Conservation (phyloP, 257 asterid species). For the Solanum paucissectum region DNA sequence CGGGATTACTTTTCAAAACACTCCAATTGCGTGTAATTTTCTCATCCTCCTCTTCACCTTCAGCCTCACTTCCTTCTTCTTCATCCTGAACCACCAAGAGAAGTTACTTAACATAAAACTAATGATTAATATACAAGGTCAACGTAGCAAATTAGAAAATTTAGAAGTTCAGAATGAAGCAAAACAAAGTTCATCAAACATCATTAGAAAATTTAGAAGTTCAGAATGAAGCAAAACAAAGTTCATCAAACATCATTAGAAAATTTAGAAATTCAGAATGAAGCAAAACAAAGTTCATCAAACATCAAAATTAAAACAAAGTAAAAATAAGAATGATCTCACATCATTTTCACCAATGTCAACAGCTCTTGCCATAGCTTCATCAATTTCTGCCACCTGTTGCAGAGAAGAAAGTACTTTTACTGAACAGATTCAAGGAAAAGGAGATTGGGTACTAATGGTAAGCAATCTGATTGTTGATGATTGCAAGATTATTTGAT, state of each 20-base stretch:
- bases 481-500: neutral
- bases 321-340: constrained; percentile 13
- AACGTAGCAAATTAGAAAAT: neutral
- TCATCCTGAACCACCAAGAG: constrained; percentile 44
- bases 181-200: neutral
- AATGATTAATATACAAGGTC: neutral
- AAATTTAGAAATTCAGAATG: too few relatives aligned
- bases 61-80: constrained; percentile 69
- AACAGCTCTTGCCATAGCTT: constrained; percentile 93
- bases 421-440: neutral
- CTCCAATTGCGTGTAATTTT: constrained; percentile 79
- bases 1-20: constrained; percentile 51
- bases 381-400: constrained; percentile 77
- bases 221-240: neutral
- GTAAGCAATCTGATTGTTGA: neutral
- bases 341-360: constrained; percentile 93
- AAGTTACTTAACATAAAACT: neutral
- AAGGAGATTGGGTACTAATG: neutral
- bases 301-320: neutral
- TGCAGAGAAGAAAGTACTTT: constrained; percentile 9
- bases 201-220: neutral
- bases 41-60: constrained; percentile 45
- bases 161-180: neutral
- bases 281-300: neutral
- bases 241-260: neutral